Evolutionary conservation across 148 eudicot species (phyloP), one percentile per base, ranked within the genome.

Genomic region (Diospyros lotus): DNA sequence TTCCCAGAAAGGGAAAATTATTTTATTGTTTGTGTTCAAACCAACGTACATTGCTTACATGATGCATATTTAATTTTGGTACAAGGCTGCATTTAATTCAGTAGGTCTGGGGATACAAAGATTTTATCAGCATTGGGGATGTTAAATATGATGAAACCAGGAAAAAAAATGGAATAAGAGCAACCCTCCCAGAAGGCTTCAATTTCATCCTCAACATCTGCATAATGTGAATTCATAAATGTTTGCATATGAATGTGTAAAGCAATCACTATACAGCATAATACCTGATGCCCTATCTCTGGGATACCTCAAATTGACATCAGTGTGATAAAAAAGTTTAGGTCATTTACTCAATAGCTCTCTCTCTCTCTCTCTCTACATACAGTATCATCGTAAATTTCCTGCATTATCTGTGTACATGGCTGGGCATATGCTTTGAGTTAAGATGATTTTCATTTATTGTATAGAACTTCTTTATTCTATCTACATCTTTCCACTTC

Each of bases 81-180:
- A 41, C 59, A 44, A n/a, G 46, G 63, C 51, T 71, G 17, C 11
- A 41, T 59, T 58, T 6, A 18, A 18, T 45, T 72, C 54, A 17
- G 75, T 10, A 48, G 65, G 55, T 72, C 48, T 45, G 65, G 52
- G 54, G 53, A 11, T 43, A 9, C 8, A 18, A 17, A 17, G 52
- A 3, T 72, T 17, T 55, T 58, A 18, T 72, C 45, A 17, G 17
- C 51, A 12, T 58, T 58, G 52, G 43, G 54, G 52, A 58, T 9
- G 41, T 48, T 50, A 46, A 48, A 48, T 48, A 1, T 9, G 2
- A 54, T 39, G 61, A 54, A 6, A 41, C 73, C 39, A 39, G 48
- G 54, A 54, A 59, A 46, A 42, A 58, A 46, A 72, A 43, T n/a
- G 65, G 61, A 70, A 73, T 40, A 60, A n/a, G 48, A 73, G 54